phyloP scores from a whole-genome alignment of 306 rosid species.

The Acacia confusa region DNA sequence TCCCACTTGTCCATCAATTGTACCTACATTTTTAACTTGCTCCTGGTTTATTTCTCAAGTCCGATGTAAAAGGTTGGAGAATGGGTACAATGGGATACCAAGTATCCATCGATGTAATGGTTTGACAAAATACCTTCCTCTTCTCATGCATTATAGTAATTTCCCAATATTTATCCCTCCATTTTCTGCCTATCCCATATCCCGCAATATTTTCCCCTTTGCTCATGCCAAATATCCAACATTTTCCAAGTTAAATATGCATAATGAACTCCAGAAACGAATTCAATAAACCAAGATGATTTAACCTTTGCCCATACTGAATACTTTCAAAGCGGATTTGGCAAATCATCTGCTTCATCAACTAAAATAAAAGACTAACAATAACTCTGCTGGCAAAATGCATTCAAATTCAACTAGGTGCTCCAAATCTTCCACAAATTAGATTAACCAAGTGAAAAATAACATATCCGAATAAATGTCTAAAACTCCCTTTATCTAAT shows the following conservation, averaged over 20 bases:
- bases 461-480: slow-evolving; percentile 33
- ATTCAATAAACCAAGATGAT: background rate
- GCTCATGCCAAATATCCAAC: background rate
- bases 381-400: background rate
- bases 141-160: background rate
- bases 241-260: too few relatives aligned
- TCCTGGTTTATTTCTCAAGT: too few relatives aligned
- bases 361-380: background rate
- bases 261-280: background rate
- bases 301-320: background rate
- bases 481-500: slow-evolving; percentile 31
- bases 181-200: background rate
- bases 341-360: background rate
- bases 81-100: too few relatives aligned
- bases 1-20: too few relatives aligned
- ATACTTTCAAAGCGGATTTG: background rate
- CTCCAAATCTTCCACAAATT: slow-evolving; percentile 1
- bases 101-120: too few relatives aligned
- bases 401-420: background rate
- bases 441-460: background rate
- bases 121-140: background rate
- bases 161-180: background rate
- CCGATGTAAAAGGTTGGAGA: too few relatives aligned
- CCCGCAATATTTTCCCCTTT: background rate
- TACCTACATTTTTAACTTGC: too few relatives aligned